phyloP scores from a whole-genome alignment of 306 rosid genomes.

The Cyclanthera cordifolia region DNA sequence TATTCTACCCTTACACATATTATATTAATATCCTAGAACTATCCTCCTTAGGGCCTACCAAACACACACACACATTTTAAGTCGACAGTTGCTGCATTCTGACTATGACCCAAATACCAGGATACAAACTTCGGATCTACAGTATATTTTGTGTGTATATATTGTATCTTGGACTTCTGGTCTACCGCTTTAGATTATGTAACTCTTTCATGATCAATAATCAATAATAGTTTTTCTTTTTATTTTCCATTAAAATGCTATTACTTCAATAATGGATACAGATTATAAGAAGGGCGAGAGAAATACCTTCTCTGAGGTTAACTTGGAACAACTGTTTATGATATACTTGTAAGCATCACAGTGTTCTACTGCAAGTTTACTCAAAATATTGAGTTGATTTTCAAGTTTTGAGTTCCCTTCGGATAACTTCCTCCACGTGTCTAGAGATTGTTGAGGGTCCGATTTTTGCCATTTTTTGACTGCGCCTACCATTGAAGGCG shows the following conservation, averaged over 20 bases:
- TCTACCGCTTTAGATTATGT: not conserved
- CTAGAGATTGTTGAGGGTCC: constrained; percentile 55
- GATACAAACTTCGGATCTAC: not conserved
- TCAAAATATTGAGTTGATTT: constrained; percentile 46
- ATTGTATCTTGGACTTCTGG: not conserved
- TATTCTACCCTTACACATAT: too few relatives aligned
- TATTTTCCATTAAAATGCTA: not conserved
- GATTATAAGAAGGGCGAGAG: constrained; percentile 4
- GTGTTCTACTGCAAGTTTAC: constrained; percentile 56
- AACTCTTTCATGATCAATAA: not conserved
- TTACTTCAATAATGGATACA: not conserved
- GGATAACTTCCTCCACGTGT: constrained; percentile 78
- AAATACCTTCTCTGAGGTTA: constrained; percentile 62
- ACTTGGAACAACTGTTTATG: constrained; percentile 51
- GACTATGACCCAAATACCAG: not conserved
- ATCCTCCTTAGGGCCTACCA: too few relatives aligned
- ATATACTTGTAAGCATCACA: constrained; percentile 67
- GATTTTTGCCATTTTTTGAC: constrained; percentile 93
- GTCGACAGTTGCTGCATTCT: not conserved
- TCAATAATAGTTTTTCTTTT: not conserved
- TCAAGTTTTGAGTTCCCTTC: constrained; percentile 70
- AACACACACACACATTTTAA: too few relatives aligned
- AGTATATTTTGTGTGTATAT: not conserved
- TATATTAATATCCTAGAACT: too few relatives aligned
- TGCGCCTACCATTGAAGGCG: constrained; percentile 96